Base-by-base conservation (phyloP, 352 stramenopile genomes). In the Phytopythium litorale region DNA sequence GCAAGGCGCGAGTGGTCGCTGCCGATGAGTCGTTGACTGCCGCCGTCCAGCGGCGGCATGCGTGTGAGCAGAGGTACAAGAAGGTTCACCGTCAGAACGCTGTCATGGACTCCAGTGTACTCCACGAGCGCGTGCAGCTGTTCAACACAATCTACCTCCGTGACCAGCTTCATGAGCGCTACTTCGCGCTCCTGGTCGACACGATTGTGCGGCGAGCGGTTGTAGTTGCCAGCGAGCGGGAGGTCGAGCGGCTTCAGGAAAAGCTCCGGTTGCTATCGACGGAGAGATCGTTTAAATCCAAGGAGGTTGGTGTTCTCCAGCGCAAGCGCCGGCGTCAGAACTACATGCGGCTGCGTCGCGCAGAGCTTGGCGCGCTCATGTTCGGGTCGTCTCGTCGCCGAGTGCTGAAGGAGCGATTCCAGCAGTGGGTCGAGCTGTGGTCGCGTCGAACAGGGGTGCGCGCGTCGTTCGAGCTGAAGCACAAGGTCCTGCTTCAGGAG, bases 91-190 rank as follows among this genome's bases (percentile, higher is more conserved):
- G 75, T 6, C 25, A 70, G 5, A 91, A 84, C 40, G 63, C 69
- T 0, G 87, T 70, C 0, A 91, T 91, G 64, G 84, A 92, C 48
- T 93, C 82, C 0, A 71, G 75, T 33, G 81, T 93, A 0, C 65
- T 93, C 1, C 84, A 93, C 45, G 78, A 72, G 12, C 75, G 84
- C 1, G 68, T 82, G 0, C 84, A 93, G 66, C 73, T 76, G 0
- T 93, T 93, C 60, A 66, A 68, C 13, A 93, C 82, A 0, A 13
- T 52, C 5, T 93, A 91, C 48, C 51, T 92, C 15, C 66, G 78
- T 3, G 78, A 84, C 35, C 73, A 81, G 28, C 62, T 93, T 0
- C 78, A 88, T 53, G 49, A 30, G 1, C 58, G 70, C 13, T 89
- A 91, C 40, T 89, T 91, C n/a, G 61, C 67, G 0, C 33, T 91